Conservation (phyloP, 176 grass and related monocot species). For the Eleusine indica region DNA sequence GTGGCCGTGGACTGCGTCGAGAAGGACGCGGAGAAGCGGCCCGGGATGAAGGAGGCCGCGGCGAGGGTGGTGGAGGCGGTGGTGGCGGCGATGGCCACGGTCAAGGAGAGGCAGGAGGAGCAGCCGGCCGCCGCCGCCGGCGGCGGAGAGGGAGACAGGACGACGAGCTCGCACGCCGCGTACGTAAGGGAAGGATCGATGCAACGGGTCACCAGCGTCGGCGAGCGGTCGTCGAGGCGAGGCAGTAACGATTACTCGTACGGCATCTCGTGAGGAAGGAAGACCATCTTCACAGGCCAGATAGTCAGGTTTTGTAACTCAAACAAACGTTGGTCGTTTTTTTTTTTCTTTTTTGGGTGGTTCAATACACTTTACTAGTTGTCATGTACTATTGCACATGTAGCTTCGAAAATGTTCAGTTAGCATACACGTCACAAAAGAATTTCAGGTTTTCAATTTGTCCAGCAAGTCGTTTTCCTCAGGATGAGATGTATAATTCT, state of each 20-base stretch:
- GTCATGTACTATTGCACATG: background rate
- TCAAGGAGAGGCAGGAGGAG: constrained; percentile 10
- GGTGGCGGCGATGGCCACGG: constrained; percentile 22
- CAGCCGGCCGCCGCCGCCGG: background rate
- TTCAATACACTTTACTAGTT: background rate
- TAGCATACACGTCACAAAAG: constrained; percentile 2
- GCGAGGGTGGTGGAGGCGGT: constrained; percentile 64
- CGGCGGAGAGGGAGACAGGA: constrained; percentile 13
- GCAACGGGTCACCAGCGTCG: constrained; percentile 37
- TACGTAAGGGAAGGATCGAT: constrained; percentile 55
- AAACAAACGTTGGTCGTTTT: background rate
- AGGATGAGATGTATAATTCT: background rate
- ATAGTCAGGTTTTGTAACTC: constrained; percentile 33
- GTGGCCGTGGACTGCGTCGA: constrained; percentile 63
- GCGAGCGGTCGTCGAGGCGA: constrained; percentile 44
- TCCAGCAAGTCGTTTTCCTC: background rate
- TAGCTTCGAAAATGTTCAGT: constrained; percentile 27
- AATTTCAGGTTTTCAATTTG: background rate
- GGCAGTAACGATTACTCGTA: constrained; percentile 40
- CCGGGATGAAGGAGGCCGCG: constrained; percentile 52
- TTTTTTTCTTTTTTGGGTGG: no score
- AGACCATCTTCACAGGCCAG: background rate
- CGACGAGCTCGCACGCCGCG: constrained; percentile 32
- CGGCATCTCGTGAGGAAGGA: constrained; percentile 53
- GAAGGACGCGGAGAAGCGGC: constrained; percentile 51